A percentile compares a stretch with the other conserved stretches of the same genome.
phyloP scores from a whole-genome alignment of 2,329 filamentous ascomycete species.

The Onygena corvina region DNA sequence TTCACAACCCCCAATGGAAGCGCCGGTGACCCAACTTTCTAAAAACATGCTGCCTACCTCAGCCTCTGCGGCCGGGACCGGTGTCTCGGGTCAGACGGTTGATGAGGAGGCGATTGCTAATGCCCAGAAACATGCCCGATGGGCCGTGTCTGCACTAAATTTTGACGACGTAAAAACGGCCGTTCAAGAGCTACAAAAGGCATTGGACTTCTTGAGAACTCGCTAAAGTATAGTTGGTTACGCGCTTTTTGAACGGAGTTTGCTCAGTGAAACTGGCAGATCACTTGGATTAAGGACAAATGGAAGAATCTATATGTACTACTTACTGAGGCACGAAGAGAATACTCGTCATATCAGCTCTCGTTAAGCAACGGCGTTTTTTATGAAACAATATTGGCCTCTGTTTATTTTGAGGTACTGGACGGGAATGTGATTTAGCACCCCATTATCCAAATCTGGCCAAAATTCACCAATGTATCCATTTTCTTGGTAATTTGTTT shows the following conservation, averaged over 20 bases:
- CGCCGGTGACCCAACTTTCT: conserved; percentile 4
- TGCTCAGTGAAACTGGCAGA: not conserved
- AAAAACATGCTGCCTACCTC: not conserved
- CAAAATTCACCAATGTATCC: not conserved
- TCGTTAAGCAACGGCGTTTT: too few species aligned
- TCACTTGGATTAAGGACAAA: too few species aligned
- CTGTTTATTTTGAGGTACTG: too few species aligned
- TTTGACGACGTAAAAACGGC: conserved; percentile 93
- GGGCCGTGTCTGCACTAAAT: conserved; percentile 91
- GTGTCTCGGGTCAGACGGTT: conserved; percentile 23
- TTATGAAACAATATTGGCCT: too few species aligned
- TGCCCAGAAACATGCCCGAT: conserved; percentile 91
- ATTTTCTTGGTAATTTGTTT: too few species aligned
- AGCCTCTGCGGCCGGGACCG: conserved; percentile 16
- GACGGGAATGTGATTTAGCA: too few species aligned
- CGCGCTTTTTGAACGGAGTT: not conserved
- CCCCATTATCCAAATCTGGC: not conserved
- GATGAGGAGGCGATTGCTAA: conserved; percentile 63
- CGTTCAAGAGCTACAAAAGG: conserved; percentile 67
- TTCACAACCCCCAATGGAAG: conserved; percentile 5
- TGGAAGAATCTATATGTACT: too few species aligned
- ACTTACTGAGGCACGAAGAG: too few species aligned
- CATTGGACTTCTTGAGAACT: conserved; percentile 58
- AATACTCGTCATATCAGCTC: too few species aligned
- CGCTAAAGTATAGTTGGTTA: conserved; percentile 27